Evolutionary conservation across 176 grass and related monocot species (phyloP), one percentile per base, ranked within the genome.

Genomic region (Eremochloa ophiuroides): DNA sequence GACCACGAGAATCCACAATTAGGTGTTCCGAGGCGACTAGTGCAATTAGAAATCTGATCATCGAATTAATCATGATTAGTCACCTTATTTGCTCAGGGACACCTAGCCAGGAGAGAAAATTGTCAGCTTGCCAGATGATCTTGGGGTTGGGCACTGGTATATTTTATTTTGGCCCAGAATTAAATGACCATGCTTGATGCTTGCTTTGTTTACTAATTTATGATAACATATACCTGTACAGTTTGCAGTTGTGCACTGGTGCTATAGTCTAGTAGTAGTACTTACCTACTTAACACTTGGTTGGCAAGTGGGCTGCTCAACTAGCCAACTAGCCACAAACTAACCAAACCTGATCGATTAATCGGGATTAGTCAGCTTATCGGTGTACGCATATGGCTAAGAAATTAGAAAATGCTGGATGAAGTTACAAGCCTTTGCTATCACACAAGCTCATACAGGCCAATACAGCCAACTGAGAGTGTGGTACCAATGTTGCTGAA

Each of bases 401-500:
- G 20, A 53, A 53, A 53, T 53, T n/a, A 53, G 7, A 53, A 51
- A 51, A 53, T 22, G 7, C 50, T 53, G 48, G 48, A 51, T 51
- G 17, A 2, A 51, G 22, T 43, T 43, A 69, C 8, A 68, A 50
- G 73, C 26, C 69, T 42, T 64, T 65, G 53, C 50, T 46, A 7
- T 59, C 28, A 76, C 11, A 44, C 10, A 84, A 40, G 64, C 23
- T 74, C 25, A 40, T 33, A 59, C 17, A 41, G 29, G 62, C 80
- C 59, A 66, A 74, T 18, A 78, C 16, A 33, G 38, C 60, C 17
- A 77, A 43, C 55, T 22, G 28, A 60, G 20, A 27, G 27, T 3
- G 59, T 39, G 2, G 14, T 70, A 75, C 27, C 50, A 74, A 22
- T 69, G 50, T 50, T 75, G 67, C 31, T 68, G 9, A 81, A 81